Percentiles rank a stretch among this genome's conserved stretches.
Evolutionary conservation across 2,329 filamentous ascomycete genomes (phyloP).

Genomic region (Sclerotinia subarctica): DNA sequence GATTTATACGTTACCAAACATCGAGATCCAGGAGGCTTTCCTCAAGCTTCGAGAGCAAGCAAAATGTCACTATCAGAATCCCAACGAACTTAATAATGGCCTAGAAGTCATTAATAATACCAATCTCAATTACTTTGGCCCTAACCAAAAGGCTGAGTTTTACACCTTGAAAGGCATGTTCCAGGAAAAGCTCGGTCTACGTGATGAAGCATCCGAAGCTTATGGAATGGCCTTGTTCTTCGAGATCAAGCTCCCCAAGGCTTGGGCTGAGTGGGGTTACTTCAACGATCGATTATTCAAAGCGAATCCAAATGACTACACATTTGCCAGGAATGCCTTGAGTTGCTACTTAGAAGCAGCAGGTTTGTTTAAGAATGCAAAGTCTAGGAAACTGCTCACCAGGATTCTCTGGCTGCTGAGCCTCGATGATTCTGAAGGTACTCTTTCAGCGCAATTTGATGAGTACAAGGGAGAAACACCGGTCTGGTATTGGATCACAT

Average conservation of each 20-base stretch:
- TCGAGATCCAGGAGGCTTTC: slow-evolving; percentile 99
- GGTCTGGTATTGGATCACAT: slow-evolving; percentile 99
- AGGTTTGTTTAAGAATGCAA: slow-evolving; percentile 94
- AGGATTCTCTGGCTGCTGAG: slow-evolving; percentile 94
- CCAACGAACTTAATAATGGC: slow-evolving; percentile 84
- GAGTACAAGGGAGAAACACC: slow-evolving; percentile 97
- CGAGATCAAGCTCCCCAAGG: slow-evolving; percentile 91
- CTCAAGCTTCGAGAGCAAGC: slow-evolving; percentile 97
- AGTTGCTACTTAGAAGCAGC: slow-evolving; percentile 96
- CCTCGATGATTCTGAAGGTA: slow-evolving; percentile 82
- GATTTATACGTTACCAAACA: slow-evolving; percentile 98
- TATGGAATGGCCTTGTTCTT: slow-evolving; percentile 96
- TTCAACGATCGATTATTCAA: slow-evolving; percentile 98
- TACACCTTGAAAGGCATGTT: slow-evolving; percentile 99
- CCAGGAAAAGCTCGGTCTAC: slow-evolving; percentile 86
- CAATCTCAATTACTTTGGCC: slow-evolving; percentile 96
- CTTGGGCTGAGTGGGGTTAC: slow-evolving; percentile 98
- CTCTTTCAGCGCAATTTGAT: slow-evolving; percentile 81
- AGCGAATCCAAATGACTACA: slow-evolving; percentile 76
- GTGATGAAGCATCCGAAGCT: slow-evolving; percentile 86
- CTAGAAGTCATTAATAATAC: slow-evolving; percentile 99
- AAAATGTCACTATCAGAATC: slow-evolving; percentile 97
- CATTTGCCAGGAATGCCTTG: slow-evolving; percentile 83
- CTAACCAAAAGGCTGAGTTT: slow-evolving; percentile 96
- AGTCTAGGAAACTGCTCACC: slow-evolving; percentile 89